Evolutionary conservation across 441 rosid species (phyloP).

Genomic region (Arabidopsis lyrata): DNA sequence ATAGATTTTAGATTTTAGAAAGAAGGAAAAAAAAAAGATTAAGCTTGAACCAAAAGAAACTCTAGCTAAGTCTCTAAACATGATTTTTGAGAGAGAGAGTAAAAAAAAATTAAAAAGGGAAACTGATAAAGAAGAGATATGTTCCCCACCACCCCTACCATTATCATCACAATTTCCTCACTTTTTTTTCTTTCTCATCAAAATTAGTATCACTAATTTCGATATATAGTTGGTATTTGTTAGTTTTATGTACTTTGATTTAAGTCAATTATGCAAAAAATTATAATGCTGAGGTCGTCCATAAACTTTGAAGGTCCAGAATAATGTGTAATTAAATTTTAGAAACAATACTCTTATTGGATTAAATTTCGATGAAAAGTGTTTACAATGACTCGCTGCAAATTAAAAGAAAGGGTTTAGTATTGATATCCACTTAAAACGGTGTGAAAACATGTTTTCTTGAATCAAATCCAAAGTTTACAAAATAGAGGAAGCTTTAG

Average conservation of each 20-base stretch:
- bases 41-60: slow-evolving; percentile 39
- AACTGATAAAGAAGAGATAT: slow-evolving; percentile 52
- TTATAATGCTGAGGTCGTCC: background rate
- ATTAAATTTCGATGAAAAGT: background rate
- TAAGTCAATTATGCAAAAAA: too few species aligned
- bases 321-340: background rate
- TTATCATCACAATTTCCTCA: slow-evolving; percentile 52
- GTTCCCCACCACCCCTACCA: slow-evolving; percentile 84
- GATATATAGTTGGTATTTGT: background rate
- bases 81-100: slow-evolving; percentile 23
- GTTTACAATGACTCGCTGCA: background rate
- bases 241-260: too few species aligned
- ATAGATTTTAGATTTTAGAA: background rate
- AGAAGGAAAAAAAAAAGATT: background rate
- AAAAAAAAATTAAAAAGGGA: slow-evolving; percentile 34
- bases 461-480: slow-evolving; percentile 23
- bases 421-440: background rate
- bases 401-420: background rate
- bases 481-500: slow-evolving; percentile 40
- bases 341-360: background rate
- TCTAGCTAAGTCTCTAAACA: too few species aligned
- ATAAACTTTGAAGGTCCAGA: background rate
- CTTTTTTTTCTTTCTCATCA: slow-evolving; percentile 40
- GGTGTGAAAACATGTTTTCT: slow-evolving; percentile 29
- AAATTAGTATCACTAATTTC: background rate